phyloP scores from a whole-genome alignment of 1,284 basidiomycete species.

The Gymnopus androsaceus region DNA sequence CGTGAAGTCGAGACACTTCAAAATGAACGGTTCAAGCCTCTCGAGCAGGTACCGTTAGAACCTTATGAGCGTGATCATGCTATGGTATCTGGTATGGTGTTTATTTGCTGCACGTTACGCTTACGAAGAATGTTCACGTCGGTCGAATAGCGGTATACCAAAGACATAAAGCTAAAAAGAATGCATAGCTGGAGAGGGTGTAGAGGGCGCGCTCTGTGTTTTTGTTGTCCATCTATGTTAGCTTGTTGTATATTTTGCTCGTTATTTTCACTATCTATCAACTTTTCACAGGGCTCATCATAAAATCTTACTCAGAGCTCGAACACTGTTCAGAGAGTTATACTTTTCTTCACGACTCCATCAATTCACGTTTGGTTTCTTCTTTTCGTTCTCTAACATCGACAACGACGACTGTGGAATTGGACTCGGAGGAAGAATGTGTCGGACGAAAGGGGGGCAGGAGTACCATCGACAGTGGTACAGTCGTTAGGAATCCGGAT shows the following conservation, averaged over 20 bases:
- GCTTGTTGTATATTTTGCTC: conserved; percentile 13
- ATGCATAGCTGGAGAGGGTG: background rate
- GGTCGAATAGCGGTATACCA: conserved; percentile 7
- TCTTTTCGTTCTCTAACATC: too few species aligned
- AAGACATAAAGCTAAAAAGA: conserved; percentile 15
- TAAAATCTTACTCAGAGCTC: too few species aligned
- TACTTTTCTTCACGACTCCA: too few species aligned
- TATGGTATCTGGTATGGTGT: conserved; percentile 69
- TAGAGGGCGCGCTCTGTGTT: background rate
- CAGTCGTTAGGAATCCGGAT: too few species aligned
- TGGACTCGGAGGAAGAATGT: too few species aligned
- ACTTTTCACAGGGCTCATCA: conserved; percentile 15
- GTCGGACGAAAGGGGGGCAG: too few species aligned
- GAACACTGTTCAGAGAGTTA: too few species aligned
- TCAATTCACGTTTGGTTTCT: too few species aligned
- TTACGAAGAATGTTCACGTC: conserved; percentile 6
- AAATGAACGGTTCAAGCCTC: conserved; percentile 83
- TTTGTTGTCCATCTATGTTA: conserved; percentile 4
- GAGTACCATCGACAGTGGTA: too few species aligned
- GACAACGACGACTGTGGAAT: too few species aligned
- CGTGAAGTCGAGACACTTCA: conserved; percentile 87
- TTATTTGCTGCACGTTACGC: background rate
- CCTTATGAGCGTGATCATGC: conserved; percentile 84
- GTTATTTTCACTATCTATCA: conserved; percentile 2
- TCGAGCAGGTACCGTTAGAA: conserved; percentile 92